phyloP scores from a whole-genome alignment of 306 rosid species.

The Arachis stenosperma region DNA sequence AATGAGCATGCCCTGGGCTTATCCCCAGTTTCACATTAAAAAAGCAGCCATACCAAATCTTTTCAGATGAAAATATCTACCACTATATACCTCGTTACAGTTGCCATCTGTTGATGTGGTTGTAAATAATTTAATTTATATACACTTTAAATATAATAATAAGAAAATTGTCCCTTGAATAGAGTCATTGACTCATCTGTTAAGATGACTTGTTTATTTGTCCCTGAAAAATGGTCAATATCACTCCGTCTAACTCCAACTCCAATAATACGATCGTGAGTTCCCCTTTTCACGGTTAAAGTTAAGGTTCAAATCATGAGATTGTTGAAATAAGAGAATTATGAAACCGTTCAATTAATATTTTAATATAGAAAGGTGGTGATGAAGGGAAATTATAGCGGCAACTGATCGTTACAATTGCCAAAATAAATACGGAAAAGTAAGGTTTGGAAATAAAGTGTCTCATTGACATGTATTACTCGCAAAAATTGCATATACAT shows the following conservation, averaged over 20 bases:
- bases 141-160: no score
- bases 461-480: no score
- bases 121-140: slow-evolving; percentile 17
- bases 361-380: not conserved
- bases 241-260: slow-evolving; percentile 9
- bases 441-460: not conserved
- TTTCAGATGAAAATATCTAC: slow-evolving; percentile 13
- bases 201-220: slow-evolving; percentile 10
- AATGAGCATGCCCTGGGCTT: no score
- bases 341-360: not conserved
- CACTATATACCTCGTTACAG: no score
- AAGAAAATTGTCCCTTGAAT: not conserved
- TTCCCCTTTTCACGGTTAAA: slow-evolving; percentile 19
- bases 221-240: not conserved
- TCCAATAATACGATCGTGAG: slow-evolving; percentile 16
- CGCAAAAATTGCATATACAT: no score
- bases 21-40: not conserved
- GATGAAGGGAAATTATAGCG: not conserved
- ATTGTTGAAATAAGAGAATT: slow-evolving; percentile 25
- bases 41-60: slow-evolving; percentile 1
- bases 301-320: slow-evolving; percentile 16
- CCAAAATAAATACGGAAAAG: not conserved
- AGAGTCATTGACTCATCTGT: not conserved
- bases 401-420: not conserved
- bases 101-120: not conserved